These are phyloP conservation scores for Leptographium procerum DNA, from an alignment of 2,329 filamentous ascomycete species.

Conservation along the genomic window DNA sequence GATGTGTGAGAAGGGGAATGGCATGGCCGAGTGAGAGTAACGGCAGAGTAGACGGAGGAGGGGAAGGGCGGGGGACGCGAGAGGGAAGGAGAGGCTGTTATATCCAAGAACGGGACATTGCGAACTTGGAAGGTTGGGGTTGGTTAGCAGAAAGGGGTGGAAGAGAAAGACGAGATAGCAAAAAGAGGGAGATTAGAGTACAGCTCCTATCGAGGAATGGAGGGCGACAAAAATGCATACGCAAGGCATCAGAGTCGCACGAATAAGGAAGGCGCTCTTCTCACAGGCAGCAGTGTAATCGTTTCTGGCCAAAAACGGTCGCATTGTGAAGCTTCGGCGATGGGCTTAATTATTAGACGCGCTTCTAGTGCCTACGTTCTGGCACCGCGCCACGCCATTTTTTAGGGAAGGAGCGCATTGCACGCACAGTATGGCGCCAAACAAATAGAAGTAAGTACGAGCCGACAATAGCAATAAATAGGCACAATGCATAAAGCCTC, in stretches of 20 bases:
- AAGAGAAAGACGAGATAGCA: background rate
- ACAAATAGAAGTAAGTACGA: too few species aligned
- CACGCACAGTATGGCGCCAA: background rate
- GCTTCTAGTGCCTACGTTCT: background rate
- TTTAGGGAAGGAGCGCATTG: background rate
- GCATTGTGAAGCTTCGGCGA: background rate
- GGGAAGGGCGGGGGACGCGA: too few species aligned
- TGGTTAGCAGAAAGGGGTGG: background rate
- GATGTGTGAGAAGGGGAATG: conserved; percentile 56
- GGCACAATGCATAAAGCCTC: too few species aligned
- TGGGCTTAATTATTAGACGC: background rate
- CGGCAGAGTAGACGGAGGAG: background rate
- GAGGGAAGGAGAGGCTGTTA: background rate
- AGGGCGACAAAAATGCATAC: too few species aligned
- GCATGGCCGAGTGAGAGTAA: conserved; percentile 31
- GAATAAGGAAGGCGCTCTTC: background rate
- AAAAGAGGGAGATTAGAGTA: background rate
- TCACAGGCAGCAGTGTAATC: background rate
- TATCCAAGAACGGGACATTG: background rate
- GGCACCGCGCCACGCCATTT: background rate
- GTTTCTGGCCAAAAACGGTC: background rate
- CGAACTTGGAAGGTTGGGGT: background rate
- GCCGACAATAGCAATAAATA: background rate
- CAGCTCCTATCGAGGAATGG: too few species aligned
- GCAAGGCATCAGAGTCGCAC: background rate